phyloP scores from a whole-genome alignment of 2,329 filamentous ascomycete species.

The Celoporthe dispersa region DNA sequence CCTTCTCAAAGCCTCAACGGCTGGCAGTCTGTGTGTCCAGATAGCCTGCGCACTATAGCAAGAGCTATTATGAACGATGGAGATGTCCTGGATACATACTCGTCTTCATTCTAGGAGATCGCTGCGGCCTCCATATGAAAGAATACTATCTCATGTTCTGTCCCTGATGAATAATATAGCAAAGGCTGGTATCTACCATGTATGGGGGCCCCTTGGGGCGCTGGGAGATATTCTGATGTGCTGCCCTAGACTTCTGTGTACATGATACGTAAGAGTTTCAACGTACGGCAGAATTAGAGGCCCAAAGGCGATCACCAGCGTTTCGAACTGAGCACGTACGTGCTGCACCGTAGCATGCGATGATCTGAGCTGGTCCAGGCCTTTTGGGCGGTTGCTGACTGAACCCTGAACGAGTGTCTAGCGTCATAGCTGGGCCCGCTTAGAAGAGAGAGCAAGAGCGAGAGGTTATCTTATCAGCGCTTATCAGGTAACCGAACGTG shows the following conservation, averaged over 20 bases:
- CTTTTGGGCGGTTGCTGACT: not conserved
- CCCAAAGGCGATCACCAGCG: not conserved
- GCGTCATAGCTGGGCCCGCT: conserved; percentile 5
- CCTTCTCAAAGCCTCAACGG: not conserved
- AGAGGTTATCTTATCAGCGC: conserved; percentile 1
- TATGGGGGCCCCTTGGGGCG: not conserved
- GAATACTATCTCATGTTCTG: too few species aligned
- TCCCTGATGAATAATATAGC: not conserved
- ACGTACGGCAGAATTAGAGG: not conserved
- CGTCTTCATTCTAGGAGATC: not conserved
- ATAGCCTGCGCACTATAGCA: too few species aligned
- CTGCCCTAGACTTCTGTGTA: not conserved
- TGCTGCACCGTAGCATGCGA: too few species aligned
- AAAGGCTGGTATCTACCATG: not conserved
- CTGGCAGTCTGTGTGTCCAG: not conserved
- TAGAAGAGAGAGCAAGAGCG: not conserved
- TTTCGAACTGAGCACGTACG: too few species aligned
- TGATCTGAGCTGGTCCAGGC: too few species aligned
- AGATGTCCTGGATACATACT: not conserved
- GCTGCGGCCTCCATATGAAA: too few species aligned
- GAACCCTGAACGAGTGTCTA: not conserved
- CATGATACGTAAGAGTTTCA: too few species aligned
- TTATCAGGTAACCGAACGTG: conserved; percentile 7
- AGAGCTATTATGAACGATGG: too few species aligned
- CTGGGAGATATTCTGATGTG: not conserved